Base-by-base conservation (phyloP, 306 rosid genomes). In the Astragalus membranaceus region DNA sequence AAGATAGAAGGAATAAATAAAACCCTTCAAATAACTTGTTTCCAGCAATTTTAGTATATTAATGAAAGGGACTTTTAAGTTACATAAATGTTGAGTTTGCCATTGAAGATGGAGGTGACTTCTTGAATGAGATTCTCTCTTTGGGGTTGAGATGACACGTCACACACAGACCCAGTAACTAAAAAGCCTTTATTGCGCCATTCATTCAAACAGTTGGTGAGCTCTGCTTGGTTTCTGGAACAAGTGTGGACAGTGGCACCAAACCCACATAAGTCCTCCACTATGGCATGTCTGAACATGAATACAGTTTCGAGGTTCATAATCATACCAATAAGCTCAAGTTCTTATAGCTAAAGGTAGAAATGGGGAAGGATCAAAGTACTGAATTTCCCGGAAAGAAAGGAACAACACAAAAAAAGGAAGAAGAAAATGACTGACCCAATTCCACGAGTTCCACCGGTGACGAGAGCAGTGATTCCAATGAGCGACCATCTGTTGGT, bases 381-480 rank as follows among this genome's bases (percentile, higher is more conserved):
- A 54, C 3, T 26, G 41, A 13, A 2, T 69, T 61, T 41, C 16
- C n/a, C 39, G 15, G 17, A 37, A 39, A 64, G 42, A 29, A 46
- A 46, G 9, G 29, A 8, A 10, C 7, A 56, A 30, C 42, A 44
- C 4, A 2, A 65, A 54, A 43, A 10, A 8, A 6, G 7, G 7
- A 3, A 55, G 29, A 48, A 36, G 0, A 15, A 26, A 50, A n/a
- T 56, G 36, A 54, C 3, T 42, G 61, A 91, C 97, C 97, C 97
- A 29, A 91, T 88, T 26, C 96, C 96, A 10, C 97, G 93, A 72
- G 97, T 88, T 73, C 96, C 91, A 12, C 97, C 97, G 43, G 96
- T 92, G 75, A 92, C 91, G 10, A 88, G 91, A 43, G 96, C 96
- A 3, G 81, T 80, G 81, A 8, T 75, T 69, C 92, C 96, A 2